Evolutionary conservation across 495 filamentous ascomycete species (phyloP), one percentile per base, ranked within the genome.

Genomic region (Penicillium egyptiacum): DNA sequence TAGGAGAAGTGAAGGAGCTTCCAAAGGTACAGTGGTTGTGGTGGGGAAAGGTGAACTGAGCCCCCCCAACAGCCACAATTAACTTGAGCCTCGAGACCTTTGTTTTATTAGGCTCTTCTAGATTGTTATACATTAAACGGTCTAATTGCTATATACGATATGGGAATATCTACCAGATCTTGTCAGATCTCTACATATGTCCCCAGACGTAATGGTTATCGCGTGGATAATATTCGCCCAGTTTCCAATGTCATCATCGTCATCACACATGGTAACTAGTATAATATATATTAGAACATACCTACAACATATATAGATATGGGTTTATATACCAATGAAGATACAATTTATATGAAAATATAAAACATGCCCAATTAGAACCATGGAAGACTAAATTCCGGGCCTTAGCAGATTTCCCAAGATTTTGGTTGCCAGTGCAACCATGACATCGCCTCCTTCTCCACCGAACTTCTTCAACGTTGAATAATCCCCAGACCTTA

Each of bases 381-480:
- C 57, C 57, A 50, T 51, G 57, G 56, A 23, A 14, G 35, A 17
- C 22, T 22, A 48, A 47, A 35, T 45, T 31, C 22, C 33, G 37
- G 45, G 19, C 19, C 26, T 37, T n/a, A 2, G 14, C 26, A 37
- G 11, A 22, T 41, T 30, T 19, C 35, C 7, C 33, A 37, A 37
- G 14, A n/a, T 39, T n/a, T n/a, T 56, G 64, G 66, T 69, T 69
- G 66, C 66, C 59, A 63, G 61, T 59, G 66, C 63, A 62, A 66
- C 39, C 62, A 65, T 43, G 47, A 57, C 43, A 44, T 46, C 31
- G 39, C 37, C 37, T 31, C 41, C 31, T 30, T 39, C 45, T 19
- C 58, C 48, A 43, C 26, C 17, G 5, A 17, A 11, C 37, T 23
- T 41, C 37, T 19, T 31, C 33, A 17, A 46, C 11, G 7, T 43